Evolutionary conservation across 1,139 yeast genomes (phyloP).

Genomic region (Candida smagusa): DNA sequence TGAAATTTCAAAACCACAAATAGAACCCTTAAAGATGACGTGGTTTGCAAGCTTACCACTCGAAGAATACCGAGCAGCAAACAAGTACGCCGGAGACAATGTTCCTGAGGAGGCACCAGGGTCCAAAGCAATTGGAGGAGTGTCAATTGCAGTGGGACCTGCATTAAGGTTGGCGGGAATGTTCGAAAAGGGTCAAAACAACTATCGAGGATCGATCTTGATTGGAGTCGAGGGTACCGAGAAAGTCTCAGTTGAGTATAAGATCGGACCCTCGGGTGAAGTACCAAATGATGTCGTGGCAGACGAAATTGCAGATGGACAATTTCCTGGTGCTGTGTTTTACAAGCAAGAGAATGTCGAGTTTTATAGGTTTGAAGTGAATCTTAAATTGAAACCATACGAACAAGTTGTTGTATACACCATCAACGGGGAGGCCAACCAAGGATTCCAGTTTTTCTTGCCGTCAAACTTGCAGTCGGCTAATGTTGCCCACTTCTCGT

Average conservation of each 20-base stretch:
- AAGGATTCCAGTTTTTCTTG: constrained; percentile 49
- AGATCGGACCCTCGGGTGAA: constrained; percentile 13
- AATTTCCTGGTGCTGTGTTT: constrained; percentile 43
- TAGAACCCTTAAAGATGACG: constrained; percentile 7
- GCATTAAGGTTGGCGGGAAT: constrained; percentile 64
- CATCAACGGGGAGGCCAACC: constrained; percentile 43
- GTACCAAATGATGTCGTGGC: constrained; percentile 2
- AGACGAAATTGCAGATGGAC: constrained; percentile 28
- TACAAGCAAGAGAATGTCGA: constrained; percentile 47
- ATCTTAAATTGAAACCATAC: constrained; percentile 37
- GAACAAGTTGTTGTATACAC: constrained; percentile 65
- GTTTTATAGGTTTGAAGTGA: constrained; percentile 64
- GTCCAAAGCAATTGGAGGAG: constrained; percentile 24
- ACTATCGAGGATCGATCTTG: constrained; percentile 65
- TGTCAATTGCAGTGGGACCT: constrained; percentile 71
- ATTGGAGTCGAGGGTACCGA: constrained; percentile 45
- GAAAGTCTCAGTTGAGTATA: constrained; percentile 30
- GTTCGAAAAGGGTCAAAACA: constrained; percentile 38
- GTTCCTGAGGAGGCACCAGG: constrained; percentile 28
- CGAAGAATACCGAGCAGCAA: constrained; percentile 25
- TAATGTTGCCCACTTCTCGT: constrained; percentile 80
- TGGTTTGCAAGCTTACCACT: constrained; percentile 33
- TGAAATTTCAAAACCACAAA: neutral
- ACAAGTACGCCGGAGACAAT: constrained; percentile 20
- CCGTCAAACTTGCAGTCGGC: constrained; percentile 62